Evolutionary conservation across 129 eudicot genomes (phyloP).

Genomic region (Centella asiatica): DNA sequence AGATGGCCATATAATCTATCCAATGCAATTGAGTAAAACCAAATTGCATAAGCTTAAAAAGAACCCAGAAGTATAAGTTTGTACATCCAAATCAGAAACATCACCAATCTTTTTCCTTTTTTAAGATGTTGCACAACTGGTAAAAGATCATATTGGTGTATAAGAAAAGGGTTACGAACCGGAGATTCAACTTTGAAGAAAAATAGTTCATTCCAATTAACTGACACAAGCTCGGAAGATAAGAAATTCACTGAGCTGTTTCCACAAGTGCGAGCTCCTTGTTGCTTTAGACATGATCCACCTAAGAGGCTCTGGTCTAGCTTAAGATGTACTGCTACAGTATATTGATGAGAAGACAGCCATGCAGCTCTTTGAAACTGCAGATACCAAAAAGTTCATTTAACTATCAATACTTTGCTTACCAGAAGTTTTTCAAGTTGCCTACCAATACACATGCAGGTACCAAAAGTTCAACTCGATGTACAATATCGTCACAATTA

Average conservation of each 20-base stretch:
- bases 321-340: slow-evolving; percentile 57
- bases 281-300: slow-evolving; percentile 44
- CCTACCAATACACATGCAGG: too few relatives aligned
- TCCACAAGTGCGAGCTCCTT: slow-evolving; percentile 85
- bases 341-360: slow-evolving; percentile 58
- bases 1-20: too few relatives aligned
- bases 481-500: too few relatives aligned
- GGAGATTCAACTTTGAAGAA: slow-evolving; percentile 81
- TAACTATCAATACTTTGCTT: too few relatives aligned
- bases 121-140: too few relatives aligned
- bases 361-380: slow-evolving; percentile 62
- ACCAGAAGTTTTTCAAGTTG: too few relatives aligned
- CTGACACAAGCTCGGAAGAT: slow-evolving; percentile 48
- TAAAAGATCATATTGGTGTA: neutral
- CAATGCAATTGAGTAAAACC: neutral
- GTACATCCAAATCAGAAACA: neutral
- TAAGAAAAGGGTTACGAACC: slow-evolving; percentile 36
- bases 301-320: slow-evolving; percentile 32
- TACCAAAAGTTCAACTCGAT: too few relatives aligned
- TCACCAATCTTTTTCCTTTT: too few relatives aligned
- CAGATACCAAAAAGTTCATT: slow-evolving; percentile 13
- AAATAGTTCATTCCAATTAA: slow-evolving; percentile 87
- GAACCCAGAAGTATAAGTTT: neutral
- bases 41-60: neutral
- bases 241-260: slow-evolving; percentile 30